Evolutionary conservation across 257 asterid species (phyloP).

Genomic region (Echites panduratus): DNA sequence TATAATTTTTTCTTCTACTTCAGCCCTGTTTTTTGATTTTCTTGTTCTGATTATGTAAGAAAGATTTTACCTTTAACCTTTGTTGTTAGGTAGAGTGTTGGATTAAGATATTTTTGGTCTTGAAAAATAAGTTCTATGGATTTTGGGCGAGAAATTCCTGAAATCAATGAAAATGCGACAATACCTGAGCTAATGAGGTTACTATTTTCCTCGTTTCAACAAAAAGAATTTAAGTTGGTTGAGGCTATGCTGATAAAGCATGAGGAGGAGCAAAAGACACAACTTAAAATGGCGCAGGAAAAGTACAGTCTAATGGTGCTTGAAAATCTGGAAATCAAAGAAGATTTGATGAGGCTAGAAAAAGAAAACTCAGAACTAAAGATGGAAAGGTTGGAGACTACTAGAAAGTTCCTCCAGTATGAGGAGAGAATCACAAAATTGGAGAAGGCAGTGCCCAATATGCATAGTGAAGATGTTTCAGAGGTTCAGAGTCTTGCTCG

Average conservation of each 20-base stretch:
- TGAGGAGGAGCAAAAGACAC: slow-evolving; percentile 18
- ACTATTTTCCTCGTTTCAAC: slow-evolving; percentile 19
- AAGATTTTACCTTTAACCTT: background rate
- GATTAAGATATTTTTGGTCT: background rate
- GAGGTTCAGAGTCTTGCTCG: background rate
- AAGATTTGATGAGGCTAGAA: slow-evolving; percentile 16
- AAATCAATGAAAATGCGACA: slow-evolving; percentile 4
- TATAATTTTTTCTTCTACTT: no score
- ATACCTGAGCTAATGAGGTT: slow-evolving; percentile 26
- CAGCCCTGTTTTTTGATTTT: no score
- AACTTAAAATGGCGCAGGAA: slow-evolving; percentile 24
- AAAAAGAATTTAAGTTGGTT: slow-evolving; percentile 23
- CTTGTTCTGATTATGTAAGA: no score
- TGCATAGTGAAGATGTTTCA: background rate
- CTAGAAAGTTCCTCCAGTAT: background rate
- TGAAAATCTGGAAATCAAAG: slow-evolving; percentile 14
- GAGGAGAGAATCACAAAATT: background rate
- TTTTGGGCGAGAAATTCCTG: background rate
- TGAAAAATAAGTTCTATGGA: slow-evolving; percentile 4
- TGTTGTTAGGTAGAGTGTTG: background rate
- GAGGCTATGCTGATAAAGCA: slow-evolving; percentile 22
- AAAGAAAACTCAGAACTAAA: background rate
- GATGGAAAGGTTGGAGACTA: background rate
- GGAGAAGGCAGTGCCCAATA: background rate
- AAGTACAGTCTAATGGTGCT: slow-evolving; percentile 18